Base-by-base conservation (phyloP, 192 early-diverging fungal species). In the Globomyces pollinis-pini region DNA sequence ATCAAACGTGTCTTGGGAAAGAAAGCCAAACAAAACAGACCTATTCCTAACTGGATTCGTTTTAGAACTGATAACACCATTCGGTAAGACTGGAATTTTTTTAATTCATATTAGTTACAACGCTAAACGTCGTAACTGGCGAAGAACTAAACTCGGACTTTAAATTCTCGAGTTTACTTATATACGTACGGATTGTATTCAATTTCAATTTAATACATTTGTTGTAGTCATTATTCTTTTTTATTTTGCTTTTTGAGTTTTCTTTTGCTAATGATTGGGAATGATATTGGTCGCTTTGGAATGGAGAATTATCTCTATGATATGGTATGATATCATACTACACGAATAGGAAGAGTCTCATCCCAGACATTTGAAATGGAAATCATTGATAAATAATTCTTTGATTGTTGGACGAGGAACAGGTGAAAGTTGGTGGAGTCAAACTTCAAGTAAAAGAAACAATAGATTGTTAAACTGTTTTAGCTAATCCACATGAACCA, bases 71-170 rank as follows among this genome's bases (percentile, higher is more conserved):
- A 91, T 64, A 89, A 86, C 84, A 95, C 82, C 73, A 94, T 94
- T 83, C 76, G 83, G 83, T 86, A 75, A n/a, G n/a, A n/a, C n/a
- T n/a, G n/a, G n/a, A n/a, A n/a, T n/a, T n/a, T n/a, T 36, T 42
- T 38, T 52, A 6, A 3, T 16, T 13, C 49, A 41, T 28, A 64
- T 12, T 63, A 91, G 91, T 64, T 99, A 94, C 88, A 99, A 95
- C 85, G 83, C 90, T 65, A 99, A 99, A 92, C 86, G 96, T 60
- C 88, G 94, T 59, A 85, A 97, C 89, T 99, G 96, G 96, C 90
- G 96, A 80, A 89, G 90, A 71, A 97, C 90, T 76, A 97, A 99
- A 89, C 81, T 94, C 67, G 87, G 88, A 78, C 69, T 95, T 66
- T 98, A 94, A 92, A 39, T 49, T 9, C 35, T 36, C 50, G 44